These are phyloP conservation scores for Pestalotiopsis sp. DNA, from an alignment of 2,329 filamentous ascomycete species.

Conservation along the genomic window DNA sequence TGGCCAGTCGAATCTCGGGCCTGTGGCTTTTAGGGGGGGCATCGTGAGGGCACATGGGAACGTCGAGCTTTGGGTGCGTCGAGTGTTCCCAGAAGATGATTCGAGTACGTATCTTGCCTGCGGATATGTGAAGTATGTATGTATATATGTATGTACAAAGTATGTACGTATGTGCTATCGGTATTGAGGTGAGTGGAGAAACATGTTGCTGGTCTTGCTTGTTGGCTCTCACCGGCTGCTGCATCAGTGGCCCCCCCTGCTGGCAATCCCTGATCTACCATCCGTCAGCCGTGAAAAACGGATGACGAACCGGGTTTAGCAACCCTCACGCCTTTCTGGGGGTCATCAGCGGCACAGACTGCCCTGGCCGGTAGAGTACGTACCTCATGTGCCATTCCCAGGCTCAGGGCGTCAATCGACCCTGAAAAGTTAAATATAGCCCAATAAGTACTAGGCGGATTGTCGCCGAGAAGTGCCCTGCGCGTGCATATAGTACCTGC, in stretches of 20 bases:
- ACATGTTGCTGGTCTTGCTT: neutral
- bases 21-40: too few species aligned
- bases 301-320: neutral
- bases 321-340: neutral
- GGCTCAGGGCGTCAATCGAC: too few species aligned
- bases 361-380: neutral
- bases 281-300: neutral
- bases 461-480: neutral
- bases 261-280: neutral
- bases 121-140: too few species aligned
- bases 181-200: neutral
- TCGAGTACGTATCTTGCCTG: too few species aligned
- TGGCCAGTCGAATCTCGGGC: too few species aligned
- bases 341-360: neutral
- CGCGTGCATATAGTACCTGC: neutral
- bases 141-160: too few species aligned
- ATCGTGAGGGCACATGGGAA: too few species aligned
- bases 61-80: too few species aligned
- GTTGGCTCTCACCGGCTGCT: constrained; percentile 1
- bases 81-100: too few species aligned
- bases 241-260: neutral
- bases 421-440: neutral
- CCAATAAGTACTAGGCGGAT: neutral
- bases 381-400: too few species aligned
- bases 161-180: too few species aligned